Evolutionary conservation across 2,329 filamentous ascomycete species (phyloP), one percentile per base, ranked within the genome.

Genomic region (Ophiostoma quercus): DNA sequence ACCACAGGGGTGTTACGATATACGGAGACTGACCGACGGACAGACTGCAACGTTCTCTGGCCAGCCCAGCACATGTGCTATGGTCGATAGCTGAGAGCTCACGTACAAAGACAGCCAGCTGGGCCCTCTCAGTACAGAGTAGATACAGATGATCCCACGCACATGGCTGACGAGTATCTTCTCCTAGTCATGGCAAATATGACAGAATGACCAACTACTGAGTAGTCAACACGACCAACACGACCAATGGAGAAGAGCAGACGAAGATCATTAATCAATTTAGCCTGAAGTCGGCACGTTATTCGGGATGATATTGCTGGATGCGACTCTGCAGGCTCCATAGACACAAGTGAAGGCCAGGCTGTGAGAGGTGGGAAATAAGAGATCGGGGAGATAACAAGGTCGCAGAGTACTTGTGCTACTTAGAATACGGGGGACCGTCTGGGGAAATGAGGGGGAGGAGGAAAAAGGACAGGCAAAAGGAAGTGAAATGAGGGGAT

Each of bases 361-460:
- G 22, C 51, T 57, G n/a, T 57, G 51, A 57, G 51, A 57, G 51
- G 51, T 57, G 51, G 51, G 51, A 57, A 57, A 57, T 57, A 29
- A 57, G n/a, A 57, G 51, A 57, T 57, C 51, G 22, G 22, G 51
- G 51, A 57, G 51, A 57, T 57, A 29, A 57, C 51, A 57, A 25
- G 22, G 51, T 57, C 19, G 7, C 16, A 47, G 43, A n/a, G 51
- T 57, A 29, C n/a, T 25, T 25, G 51, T 22, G n/a, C 43, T 47
- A 25, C 51, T 25, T 22, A 7, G 12, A 57, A 57, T 57, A 57
- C 11, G 51, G 51, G 51, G 51, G 51, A 57, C 1, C 3, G n/a
- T 57, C 51, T 57, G 51, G 51, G 51, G 51, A 57, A 57, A 57
- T 29, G 51, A 57, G 51, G 51, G 51, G 51, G 51, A 25, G 51